These are phyloP conservation scores for Abortiporus biennis DNA, from an alignment of 1,284 basidiomycete species.

Conservation along the genomic window DNA sequence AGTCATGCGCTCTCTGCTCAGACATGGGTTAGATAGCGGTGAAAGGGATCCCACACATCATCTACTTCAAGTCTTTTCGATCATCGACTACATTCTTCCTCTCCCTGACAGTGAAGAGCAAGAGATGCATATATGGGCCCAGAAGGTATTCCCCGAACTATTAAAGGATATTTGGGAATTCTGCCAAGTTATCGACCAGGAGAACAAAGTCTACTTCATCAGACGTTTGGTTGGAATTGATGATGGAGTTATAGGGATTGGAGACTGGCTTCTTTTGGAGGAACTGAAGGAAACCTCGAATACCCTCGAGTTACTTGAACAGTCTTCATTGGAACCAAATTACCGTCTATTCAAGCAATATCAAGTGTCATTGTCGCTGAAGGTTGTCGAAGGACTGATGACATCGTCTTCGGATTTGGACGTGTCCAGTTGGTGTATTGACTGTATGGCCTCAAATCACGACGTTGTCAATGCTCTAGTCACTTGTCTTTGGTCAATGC, in stretches of 20 bases:
- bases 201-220: conserved; percentile 49
- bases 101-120: conserved; percentile 23
- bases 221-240: conserved; percentile 53
- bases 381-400: conserved; percentile 33
- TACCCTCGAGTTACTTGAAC: conserved; percentile 31
- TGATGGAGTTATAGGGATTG: conserved; percentile 48
- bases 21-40: conserved; percentile 32
- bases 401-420: conserved; percentile 20
- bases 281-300: conserved; percentile 44
- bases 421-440: conserved; percentile 30
- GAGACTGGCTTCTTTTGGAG: conserved; percentile 64
- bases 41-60: conserved; percentile 51
- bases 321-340: conserved; percentile 21
- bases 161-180: conserved; percentile 50
- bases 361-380: conserved; percentile 35
- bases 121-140: conserved; percentile 39
- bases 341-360: conserved; percentile 25
- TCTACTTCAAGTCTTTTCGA: conserved; percentile 44
- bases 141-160: conserved; percentile 48
- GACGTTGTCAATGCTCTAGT: conserved; percentile 17
- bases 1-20: conserved; percentile 49
- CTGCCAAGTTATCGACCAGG: conserved; percentile 48
- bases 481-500: conserved; percentile 13
- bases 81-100: conserved; percentile 57
- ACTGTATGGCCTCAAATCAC: conserved; percentile 15